These are phyloP conservation scores for Agaricus subrufescens DNA, from an alignment of 768 basidiomycete species.

Conservation along the genomic window DNA sequence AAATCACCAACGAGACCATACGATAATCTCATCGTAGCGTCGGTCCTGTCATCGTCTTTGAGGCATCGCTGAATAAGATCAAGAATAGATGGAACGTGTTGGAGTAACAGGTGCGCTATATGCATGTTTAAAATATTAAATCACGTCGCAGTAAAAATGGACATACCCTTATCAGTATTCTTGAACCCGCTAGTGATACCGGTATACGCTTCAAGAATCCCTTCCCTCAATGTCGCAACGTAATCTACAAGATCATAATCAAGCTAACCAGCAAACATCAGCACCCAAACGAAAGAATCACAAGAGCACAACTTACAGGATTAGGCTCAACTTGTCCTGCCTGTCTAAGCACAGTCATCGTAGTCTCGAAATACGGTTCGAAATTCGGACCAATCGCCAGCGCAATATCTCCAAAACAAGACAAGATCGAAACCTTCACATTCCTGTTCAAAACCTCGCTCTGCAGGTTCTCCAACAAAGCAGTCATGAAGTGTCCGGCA, in stretches of 20 bases:
- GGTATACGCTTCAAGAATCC: slow-evolving; percentile 95
- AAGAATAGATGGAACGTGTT: slow-evolving; percentile 70
- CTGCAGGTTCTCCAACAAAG: slow-evolving; percentile 86
- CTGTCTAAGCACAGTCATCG: slow-evolving; percentile 88
- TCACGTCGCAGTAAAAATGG: background rate
- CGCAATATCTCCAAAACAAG: slow-evolving; percentile 96
- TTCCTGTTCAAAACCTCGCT: slow-evolving; percentile 87
- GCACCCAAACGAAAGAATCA: background rate
- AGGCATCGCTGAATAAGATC: slow-evolving; percentile 78
- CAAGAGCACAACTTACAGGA: slow-evolving; percentile 49
- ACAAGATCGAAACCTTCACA: slow-evolving; percentile 95
- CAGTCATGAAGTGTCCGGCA: slow-evolving; percentile 86
- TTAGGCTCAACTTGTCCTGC: slow-evolving; percentile 87
- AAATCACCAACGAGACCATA: slow-evolving; percentile 92
- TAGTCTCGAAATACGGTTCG: slow-evolving; percentile 84
- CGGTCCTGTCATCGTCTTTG: slow-evolving; percentile 79
- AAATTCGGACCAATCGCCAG: slow-evolving; percentile 84
- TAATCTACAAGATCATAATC: slow-evolving; percentile 93
- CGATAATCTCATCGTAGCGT: slow-evolving; percentile 65
- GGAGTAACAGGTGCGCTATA: slow-evolving; percentile 51
- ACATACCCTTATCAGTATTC: slow-evolving; percentile 70
- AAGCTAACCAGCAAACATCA: slow-evolving; percentile 34
- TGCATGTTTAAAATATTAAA: background rate
- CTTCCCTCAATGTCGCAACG: slow-evolving; percentile 83
- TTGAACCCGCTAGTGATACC: slow-evolving; percentile 91